Evolutionary conservation across 1,284 basidiomycete species (phyloP), one percentile per base, ranked within the genome.

Genomic region (Naganishia sp.): DNA sequence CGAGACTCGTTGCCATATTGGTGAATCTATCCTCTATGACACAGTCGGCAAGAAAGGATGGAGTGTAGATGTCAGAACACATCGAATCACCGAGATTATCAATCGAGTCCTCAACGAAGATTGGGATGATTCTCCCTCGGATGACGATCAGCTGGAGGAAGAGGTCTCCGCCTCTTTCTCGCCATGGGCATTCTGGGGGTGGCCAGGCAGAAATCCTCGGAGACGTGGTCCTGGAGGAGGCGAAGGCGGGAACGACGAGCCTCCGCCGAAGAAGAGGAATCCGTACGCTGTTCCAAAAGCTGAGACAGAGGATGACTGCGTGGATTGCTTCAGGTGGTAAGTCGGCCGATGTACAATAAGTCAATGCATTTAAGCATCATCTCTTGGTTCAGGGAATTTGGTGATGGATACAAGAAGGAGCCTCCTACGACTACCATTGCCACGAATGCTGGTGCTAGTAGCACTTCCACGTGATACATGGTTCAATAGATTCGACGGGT

Each of bases 21-120:
- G 94, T 49, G 86, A 89, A 80, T 87, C 87, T 13, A 88, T 93
- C 66, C 81, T 90, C 13, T 97, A 93, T 76, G 94, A 98, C 75
- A 93, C 94, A 0, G 89, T 95, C 32, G 85, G 84, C 10, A 86
- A 88, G 74, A 83, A 90, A 43, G 87, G 87, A 4, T 98, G 95
- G 95, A 79, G 82, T 17, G 88, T 89, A 42, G 87, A 90, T 71
- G 76, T 92, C n/a, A 82, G 87, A 53, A 88, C 85, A 43, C 94
- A 96, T 74, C 81, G 85, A 6, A 94, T 97, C 72, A 84, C 83
- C 54, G 83, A 87, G 53, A 80, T 95, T 51, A 86, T 95, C 69
- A 85, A 88, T 41, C 84, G 86, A 66, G 76, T 96, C 6, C 79
- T 96, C 6, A 82, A 83, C 35, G 83, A 87, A 55, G 88, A 92